Evolutionary conservation across 768 basidiomycete genomes (phyloP).

Genomic region (Phaffia australis): DNA sequence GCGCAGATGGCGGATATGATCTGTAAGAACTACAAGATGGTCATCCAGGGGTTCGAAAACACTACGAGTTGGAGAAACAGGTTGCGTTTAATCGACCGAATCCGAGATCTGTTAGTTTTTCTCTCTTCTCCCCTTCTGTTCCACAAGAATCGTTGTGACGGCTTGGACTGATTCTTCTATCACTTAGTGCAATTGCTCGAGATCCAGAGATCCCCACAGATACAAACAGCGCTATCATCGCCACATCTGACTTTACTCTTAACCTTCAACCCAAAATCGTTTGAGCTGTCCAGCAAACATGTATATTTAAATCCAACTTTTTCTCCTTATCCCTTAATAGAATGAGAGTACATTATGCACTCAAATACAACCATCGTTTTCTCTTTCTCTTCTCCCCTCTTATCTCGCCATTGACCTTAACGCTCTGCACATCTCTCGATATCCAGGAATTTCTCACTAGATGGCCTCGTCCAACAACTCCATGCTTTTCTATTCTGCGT

Average conservation of each 20-base stretch:
- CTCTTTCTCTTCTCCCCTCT: too few relatives aligned
- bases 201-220: neutral
- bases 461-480: neutral
- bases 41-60: slow-evolving; percentile 60
- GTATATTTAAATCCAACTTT: neutral
- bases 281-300: too few relatives aligned
- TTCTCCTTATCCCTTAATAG: neutral
- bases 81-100: slow-evolving; percentile 56
- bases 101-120: slow-evolving; percentile 3
- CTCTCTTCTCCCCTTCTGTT: neutral
- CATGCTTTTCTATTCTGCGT: neutral
- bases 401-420: neutral
- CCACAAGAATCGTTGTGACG: neutral
- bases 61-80: slow-evolving; percentile 81
- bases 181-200: slow-evolving; percentile 12
- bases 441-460: neutral
- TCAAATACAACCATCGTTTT: neutral
- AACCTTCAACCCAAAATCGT: slow-evolving; percentile 4
- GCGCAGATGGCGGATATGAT: slow-evolving; percentile 83
- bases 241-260: slow-evolving; percentile 7
- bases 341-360: neutral
- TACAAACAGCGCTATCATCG: neutral
- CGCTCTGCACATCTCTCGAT: neutral
- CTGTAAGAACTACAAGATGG: slow-evolving; percentile 64
- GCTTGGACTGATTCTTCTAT: neutral